Conservation (phyloP, 371 early-diverging fungal species). For the Sporodiniella umbellata region DNA sequence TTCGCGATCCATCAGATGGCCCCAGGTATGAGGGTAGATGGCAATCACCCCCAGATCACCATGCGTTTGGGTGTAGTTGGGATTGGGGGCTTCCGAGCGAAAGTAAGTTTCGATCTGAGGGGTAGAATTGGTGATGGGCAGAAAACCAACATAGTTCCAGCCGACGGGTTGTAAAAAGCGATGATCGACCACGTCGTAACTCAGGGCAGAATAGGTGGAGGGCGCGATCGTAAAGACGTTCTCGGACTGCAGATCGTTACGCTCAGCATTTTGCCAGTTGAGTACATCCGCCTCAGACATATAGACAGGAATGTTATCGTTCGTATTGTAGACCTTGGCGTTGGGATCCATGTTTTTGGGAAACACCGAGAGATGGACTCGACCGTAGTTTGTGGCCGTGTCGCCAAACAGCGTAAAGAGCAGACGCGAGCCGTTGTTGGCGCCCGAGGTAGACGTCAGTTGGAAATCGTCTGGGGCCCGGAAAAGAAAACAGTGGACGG, state of each 20-base stretch:
- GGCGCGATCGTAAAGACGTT: constrained; percentile 38
- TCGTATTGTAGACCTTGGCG: constrained; percentile 25
- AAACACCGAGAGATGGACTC: constrained; percentile 39
- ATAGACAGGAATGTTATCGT: constrained; percentile 14
- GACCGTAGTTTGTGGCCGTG: constrained; percentile 23
- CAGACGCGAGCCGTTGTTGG: constrained; percentile 40
- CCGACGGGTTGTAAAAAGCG: constrained; percentile 37
- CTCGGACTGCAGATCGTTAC: constrained; percentile 37
- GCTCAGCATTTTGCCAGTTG: constrained; percentile 38
- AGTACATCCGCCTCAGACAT: constrained; percentile 26
- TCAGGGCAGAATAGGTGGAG: constrained; percentile 33
- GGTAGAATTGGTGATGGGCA: constrained; percentile 38
- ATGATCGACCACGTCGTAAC: constrained; percentile 38
- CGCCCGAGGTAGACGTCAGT: constrained; percentile 38
- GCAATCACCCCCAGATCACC: constrained; percentile 29
- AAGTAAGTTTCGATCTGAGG: constrained; percentile 35
- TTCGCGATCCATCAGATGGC: constrained; percentile 25
- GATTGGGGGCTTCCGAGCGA: constrained; percentile 40
- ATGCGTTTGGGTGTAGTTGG: constrained; percentile 29
- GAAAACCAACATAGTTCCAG: constrained; percentile 53
- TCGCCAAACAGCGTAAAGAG: constrained; percentile 41
- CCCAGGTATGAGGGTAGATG: constrained; percentile 27
- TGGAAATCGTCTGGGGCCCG: constrained; percentile 30
- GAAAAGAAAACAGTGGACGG: constrained; percentile 40
- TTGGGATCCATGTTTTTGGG: constrained; percentile 50